Conservation (phyloP, 1,284 basidiomycete species). For the Schizophyllum amplum region DNA sequence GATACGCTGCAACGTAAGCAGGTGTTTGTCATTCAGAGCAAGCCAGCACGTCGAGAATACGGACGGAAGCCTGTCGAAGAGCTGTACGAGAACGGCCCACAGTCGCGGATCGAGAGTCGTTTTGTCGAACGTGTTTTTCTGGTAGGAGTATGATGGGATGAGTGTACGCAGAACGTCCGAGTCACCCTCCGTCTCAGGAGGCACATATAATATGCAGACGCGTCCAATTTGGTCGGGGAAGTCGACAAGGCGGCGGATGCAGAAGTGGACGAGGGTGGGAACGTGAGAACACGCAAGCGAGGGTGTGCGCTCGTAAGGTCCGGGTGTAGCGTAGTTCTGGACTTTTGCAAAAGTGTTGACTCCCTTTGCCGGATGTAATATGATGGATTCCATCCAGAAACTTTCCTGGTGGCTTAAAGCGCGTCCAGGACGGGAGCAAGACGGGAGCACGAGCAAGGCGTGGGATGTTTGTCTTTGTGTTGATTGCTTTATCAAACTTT, state of each 20-base stretch:
- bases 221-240: not conserved
- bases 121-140: conserved; percentile 18
- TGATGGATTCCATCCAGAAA: not conserved
- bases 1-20: conserved; percentile 51
- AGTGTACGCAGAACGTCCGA: conserved; percentile 29
- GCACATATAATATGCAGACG: conserved; percentile 18
- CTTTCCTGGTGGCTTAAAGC: no score
- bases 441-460: no score
- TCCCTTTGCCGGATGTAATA: not conserved
- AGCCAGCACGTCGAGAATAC: conserved; percentile 34
- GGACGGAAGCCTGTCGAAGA: conserved; percentile 45
- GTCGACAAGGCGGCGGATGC: not conserved
- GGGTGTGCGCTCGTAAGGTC: not conserved
- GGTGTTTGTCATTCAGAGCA: conserved; percentile 42
- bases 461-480: no score
- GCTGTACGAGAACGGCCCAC: conserved; percentile 53
- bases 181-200: conserved; percentile 10
- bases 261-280: not conserved
- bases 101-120: conserved; percentile 42
- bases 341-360: not conserved
- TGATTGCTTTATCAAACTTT: no score
- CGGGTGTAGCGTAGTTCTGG: not conserved
- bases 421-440: no score
- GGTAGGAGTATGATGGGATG: conserved; percentile 23
- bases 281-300: not conserved